phyloP scores from a whole-genome alignment of 805 yeast species.

The Maudiozyma saulgeensis region DNA sequence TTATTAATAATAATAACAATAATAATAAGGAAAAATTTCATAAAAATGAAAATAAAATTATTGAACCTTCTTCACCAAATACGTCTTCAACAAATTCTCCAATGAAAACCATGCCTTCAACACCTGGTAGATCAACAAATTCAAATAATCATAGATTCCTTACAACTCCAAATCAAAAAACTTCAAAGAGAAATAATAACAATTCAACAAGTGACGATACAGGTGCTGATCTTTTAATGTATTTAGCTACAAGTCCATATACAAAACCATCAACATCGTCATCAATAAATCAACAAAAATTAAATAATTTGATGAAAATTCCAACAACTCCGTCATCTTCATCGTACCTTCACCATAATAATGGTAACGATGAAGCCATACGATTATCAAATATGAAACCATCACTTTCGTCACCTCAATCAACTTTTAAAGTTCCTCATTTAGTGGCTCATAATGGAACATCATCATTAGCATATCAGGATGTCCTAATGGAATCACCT shows the following conservation, averaged over 20 bases:
- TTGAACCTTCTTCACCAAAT: slow-evolving; percentile 1
- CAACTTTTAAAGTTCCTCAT: slow-evolving; percentile 23
- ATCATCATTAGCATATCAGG: slow-evolving; percentile 7
- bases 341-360: not conserved
- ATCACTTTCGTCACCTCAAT: slow-evolving; percentile 24
- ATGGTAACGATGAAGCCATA: slow-evolving; percentile 13
- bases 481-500: slow-evolving; percentile 23
- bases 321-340: slow-evolving; percentile 24
- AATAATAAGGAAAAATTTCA: not conserved
- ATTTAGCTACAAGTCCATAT: slow-evolving; percentile 30
- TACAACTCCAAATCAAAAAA: slow-evolving; percentile 9
- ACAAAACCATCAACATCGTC: not conserved
- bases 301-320: slow-evolving; percentile 3
- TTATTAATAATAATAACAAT: not conserved
- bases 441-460: slow-evolving; percentile 2
- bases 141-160: not conserved
- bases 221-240: slow-evolving; percentile 30
- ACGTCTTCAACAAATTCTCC: not conserved
- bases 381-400: slow-evolving; percentile 24
- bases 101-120: slow-evolving; percentile 3
- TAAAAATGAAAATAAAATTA: not conserved
- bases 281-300: not conserved
- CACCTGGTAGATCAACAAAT: slow-evolving; percentile 5
- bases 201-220: slow-evolving; percentile 14
- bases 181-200: not conserved